Evolutionary conservation across 805 yeast genomes (phyloP).

Genomic region (Allodekkera sacchari): DNA sequence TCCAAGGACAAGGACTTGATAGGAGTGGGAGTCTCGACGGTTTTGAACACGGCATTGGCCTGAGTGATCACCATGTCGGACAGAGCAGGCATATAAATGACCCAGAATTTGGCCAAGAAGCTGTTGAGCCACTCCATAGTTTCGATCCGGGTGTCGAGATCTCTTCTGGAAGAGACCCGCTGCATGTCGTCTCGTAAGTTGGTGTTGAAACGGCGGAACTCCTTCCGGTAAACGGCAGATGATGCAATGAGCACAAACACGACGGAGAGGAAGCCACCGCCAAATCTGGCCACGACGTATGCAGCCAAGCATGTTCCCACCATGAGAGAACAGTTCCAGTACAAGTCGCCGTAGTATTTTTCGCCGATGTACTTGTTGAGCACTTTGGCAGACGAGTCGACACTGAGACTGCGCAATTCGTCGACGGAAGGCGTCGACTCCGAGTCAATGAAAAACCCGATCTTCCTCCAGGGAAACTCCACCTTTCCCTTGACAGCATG

Average conservation of each 20-base stretch:
- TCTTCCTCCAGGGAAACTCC: constrained; percentile 27
- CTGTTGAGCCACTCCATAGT: constrained; percentile 78
- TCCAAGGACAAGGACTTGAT: constrained; percentile 67
- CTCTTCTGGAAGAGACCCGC: constrained; percentile 54
- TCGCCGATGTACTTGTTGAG: constrained; percentile 57
- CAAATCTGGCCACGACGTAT: constrained; percentile 55
- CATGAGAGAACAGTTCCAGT: constrained; percentile 56
- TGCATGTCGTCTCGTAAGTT: constrained; percentile 70
- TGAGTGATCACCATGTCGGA: constrained; percentile 64
- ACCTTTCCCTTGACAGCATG: constrained; percentile 10
- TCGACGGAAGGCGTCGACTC: constrained; percentile 13
- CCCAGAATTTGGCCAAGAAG: constrained; percentile 77
- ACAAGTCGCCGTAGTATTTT: constrained; percentile 64
- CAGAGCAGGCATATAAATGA: constrained; percentile 78
- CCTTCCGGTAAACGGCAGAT: constrained; percentile 61
- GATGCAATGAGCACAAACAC: constrained; percentile 51
- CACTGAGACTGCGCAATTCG: constrained; percentile 10
- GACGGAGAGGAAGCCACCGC: constrained; percentile 59
- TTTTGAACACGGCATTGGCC: constrained; percentile 61
- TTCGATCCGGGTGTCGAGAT: constrained; percentile 55
- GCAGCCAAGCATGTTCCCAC: constrained; percentile 67
- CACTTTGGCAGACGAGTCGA: constrained; percentile 18
- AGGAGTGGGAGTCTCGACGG: constrained; percentile 76
- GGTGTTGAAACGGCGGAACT: constrained; percentile 67
- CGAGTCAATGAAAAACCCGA: constrained; percentile 26